phyloP scores from a whole-genome alignment of 2,329 filamentous ascomycete genomes.

The Orbilia brochopaga region DNA sequence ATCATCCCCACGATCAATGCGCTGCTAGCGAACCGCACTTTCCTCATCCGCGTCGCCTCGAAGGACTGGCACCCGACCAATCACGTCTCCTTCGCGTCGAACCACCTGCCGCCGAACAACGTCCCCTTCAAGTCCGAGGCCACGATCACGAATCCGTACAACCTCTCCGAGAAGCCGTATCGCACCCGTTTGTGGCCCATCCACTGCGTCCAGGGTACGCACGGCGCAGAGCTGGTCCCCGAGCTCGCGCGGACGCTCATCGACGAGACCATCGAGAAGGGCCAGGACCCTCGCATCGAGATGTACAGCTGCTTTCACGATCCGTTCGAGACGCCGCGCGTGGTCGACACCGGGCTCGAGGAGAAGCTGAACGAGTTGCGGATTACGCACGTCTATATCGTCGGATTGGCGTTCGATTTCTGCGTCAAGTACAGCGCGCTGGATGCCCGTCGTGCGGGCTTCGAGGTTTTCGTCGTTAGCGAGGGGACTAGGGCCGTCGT shows the following conservation, averaged over 20 bases:
- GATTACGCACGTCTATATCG: constrained; percentile 81
- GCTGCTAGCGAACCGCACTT: constrained; percentile 71
- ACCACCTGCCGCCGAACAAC: constrained; percentile 71
- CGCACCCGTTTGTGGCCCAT: constrained; percentile 79
- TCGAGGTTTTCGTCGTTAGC: constrained; percentile 75
- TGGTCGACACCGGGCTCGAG: constrained; percentile 70
- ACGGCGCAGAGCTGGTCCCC: constrained; percentile 74
- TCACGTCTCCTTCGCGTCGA: constrained; percentile 87
- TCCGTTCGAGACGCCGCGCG: constrained; percentile 69
- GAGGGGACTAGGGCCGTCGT: constrained; percentile 80
- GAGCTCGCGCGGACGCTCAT: constrained; percentile 70
- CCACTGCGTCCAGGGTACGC: constrained; percentile 80
- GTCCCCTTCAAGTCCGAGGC: constrained; percentile 70
- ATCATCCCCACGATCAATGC: constrained; percentile 75
- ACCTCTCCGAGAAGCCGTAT: constrained; percentile 68
- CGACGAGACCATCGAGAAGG: constrained; percentile 78
- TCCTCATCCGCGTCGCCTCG: constrained; percentile 79
- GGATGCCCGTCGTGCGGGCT: constrained; percentile 77
- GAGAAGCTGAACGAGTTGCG: constrained; percentile 64
- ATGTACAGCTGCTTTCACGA: constrained; percentile 95
- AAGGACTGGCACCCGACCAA: constrained; percentile 84
- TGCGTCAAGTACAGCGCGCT: constrained; percentile 84
- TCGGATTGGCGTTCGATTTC: constrained; percentile 85
- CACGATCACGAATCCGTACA: constrained; percentile 70
- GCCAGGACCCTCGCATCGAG: constrained; percentile 74